Evolutionary conservation across 331 rosid genomes (phyloP), one percentile per base, ranked within the genome.

Genomic region (Rosa hybrid): DNA sequence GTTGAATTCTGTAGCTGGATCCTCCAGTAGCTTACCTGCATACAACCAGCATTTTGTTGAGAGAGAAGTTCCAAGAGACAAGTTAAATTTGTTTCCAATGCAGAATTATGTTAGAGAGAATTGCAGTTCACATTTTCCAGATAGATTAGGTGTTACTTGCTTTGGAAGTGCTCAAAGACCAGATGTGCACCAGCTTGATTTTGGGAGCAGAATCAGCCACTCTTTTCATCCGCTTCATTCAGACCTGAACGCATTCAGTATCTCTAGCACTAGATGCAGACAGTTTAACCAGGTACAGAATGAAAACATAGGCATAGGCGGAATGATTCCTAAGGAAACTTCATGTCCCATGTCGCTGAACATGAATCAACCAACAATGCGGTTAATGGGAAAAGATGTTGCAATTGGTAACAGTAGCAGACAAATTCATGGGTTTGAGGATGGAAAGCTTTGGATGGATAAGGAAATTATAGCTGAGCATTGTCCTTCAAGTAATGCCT

Each of bases 311-410:
- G 78, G 81, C 16, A 83, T 68, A 79, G 78, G 81, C 16, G 81
- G 78, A 74, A 56, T 39, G 78, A 50, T 75, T 86, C 80, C 81
- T 23, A 84, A 84, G 77, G 90, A 92, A 78, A 75, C 78, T 78
- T 88, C 89, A 39, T 86, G 84, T 86, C 83, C 72, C 80, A 59
- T 50, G 78, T 72, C 84, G n/a, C 77, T 2, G 14, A 81, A 81
- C 85, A 81, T 89, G 78, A 77, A 79, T 84, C 99, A 89, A 73
- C 95, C 94, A 79, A 96, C 99, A n/a, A 89, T 96, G 97, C 92
- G 99, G 75, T 86, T 96, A 89, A 96, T 96, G 99, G 99, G 99
- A 38, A 96, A 92, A 86, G 99, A 96, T 89, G 97, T 96, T 84
- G 88, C 98, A 12, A 86, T 96, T 84, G 97, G 98, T 83, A 88